Percentiles rank a stretch among this genome's conserved stretches.
Conservation (phyloP, 1,284 basidiomycete species). For the Heterobasidion annosum region DNA sequence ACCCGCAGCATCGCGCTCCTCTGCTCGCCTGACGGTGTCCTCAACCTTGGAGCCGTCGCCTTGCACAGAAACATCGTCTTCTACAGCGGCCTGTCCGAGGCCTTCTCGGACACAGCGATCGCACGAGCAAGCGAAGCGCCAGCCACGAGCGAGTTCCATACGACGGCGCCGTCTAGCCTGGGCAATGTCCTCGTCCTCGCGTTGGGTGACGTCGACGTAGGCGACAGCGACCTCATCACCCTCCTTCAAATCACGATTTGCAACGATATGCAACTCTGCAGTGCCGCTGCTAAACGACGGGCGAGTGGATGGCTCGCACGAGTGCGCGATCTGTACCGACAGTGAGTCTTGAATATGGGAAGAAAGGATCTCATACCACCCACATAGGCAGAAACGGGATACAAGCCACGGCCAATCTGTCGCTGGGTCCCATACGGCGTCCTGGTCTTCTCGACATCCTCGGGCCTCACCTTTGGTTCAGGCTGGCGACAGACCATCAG, state of each 20-base stretch:
- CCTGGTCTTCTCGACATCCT: conserved; percentile 63
- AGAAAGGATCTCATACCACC: conserved; percentile 14
- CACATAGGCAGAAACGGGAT: conserved; percentile 67
- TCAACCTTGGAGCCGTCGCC: conserved; percentile 55
- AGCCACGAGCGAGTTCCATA: conserved; percentile 67
- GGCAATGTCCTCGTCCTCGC: conserved; percentile 37
- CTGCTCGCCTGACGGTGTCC: conserved; percentile 30
- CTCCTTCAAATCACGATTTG: conserved; percentile 51
- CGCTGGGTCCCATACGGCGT: conserved; percentile 64
- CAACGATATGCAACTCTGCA: conserved; percentile 57
- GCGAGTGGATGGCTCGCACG: conserved; percentile 56
- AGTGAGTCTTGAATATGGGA: background rate
- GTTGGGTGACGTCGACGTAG: conserved; percentile 58
- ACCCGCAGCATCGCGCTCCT: conserved; percentile 11
- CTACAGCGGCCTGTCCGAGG: conserved; percentile 4
- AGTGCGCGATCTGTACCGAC: conserved; percentile 46
- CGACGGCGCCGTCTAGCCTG: conserved; percentile 58
- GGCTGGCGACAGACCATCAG: conserved; percentile 28
- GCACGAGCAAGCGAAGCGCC: conserved; percentile 71
- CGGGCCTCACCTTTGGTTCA: conserved; percentile 37
- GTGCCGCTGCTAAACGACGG: conserved; percentile 56
- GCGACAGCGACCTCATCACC: conserved; percentile 71
- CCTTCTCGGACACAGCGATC: conserved; percentile 51
- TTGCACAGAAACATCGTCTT: conserved; percentile 23
- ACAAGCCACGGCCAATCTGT: conserved; percentile 67